Evolutionary conservation across 352 stramenopile species (phyloP), one percentile per base, ranked within the genome.

Genomic region (Phytophthora cajani): DNA sequence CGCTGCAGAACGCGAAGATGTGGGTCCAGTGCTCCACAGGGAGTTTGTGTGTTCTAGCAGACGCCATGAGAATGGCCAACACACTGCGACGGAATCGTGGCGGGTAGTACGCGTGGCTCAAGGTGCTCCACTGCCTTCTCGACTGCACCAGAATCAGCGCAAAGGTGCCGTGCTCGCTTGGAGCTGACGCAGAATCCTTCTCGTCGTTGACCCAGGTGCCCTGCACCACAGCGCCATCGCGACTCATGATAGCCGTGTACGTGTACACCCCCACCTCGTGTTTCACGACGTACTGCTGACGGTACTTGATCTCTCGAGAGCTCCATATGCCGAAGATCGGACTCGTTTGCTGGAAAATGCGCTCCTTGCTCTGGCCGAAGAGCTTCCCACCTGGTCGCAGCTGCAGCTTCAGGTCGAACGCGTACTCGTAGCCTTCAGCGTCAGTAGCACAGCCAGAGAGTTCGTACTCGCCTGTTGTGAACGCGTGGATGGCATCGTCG

Each of bases 341-440:
- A 17, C 77, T 74, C 5, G 63, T 75, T 67, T 93, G 85, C 12
- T 83, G 72, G 25, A 91, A 90, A 50, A 93, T 68, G 16, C 75
- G 75, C 68, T 93, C 83, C n/a, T 72, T 83, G 27, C 73, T 75
- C 47, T 74, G 65, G 9, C 83, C 85, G 6, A 57, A 25, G 2
- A 93, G 59, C 17, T 61, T 64, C 0, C 85, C 82, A 50, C 67
- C 63, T 0, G 81, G 58, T 3, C 72, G 53, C 16, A 93, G 67
- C n/a, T 82, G 63, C 19, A 93, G 23, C 17, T 78, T 57, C 1
- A 91, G 69, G 64, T 85, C 71, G 32, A 87, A 91, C 12, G 75
- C 79, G 69, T 93, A 93, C 58, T 93, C 83, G 71, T 93, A 93
- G 11, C 83, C 85, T 21, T 93, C 85, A 11, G 75, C 71, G 49